Evolutionary conservation across 2,329 filamentous ascomycete species (phyloP), one percentile per base, ranked within the genome.

Genomic region (Fusarium hostae): DNA sequence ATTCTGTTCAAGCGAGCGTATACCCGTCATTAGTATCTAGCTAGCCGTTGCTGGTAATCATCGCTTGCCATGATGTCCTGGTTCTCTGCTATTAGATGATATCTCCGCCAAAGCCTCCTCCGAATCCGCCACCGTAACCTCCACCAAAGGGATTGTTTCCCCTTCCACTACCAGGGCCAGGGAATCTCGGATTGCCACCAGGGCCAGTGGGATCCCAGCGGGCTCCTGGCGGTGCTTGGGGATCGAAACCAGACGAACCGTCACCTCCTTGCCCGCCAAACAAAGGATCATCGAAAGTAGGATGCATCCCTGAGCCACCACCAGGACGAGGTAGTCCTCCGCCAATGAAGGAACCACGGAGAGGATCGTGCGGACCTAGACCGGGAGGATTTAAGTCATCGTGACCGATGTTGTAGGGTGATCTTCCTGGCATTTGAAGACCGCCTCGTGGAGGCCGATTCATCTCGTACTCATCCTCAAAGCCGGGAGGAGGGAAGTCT

Each of bases 381-480:
- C 94, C 94, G 13, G 91, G 91, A 3, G 96, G 96, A 76, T 98
- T 92, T 13, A 98, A 82, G 80, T 99, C 96, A 76, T 95, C 88
- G 41, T 95, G 91, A 4, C 96, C 96, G 54, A 97, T 92, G 70
- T 89, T 89, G 63, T 89, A 87, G 0, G 91, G 91, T 16, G 88
- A 86, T 18, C 85, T 82, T 30, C 84, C 86, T 10, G 83, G 83
- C 35, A 78, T 78, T 76, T 78, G 70, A 73, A 59, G 47, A 12
- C 44, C 58, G 74, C 69, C 63, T 26, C 81, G 79, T 15, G 78
- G 77, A 44, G 90, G 92, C 2, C 90, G 86, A 68, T 93, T 90
- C 66, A 98, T 87, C 70, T 98, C 94, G 76, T 94, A 91, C 77
- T 98, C 94, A 79, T 99, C 95, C 73, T 98, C 96, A 73, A 98